Conservation (phyloP, 2,329 filamentous ascomycete species). For the Phaeomoniella chlamydospora region DNA sequence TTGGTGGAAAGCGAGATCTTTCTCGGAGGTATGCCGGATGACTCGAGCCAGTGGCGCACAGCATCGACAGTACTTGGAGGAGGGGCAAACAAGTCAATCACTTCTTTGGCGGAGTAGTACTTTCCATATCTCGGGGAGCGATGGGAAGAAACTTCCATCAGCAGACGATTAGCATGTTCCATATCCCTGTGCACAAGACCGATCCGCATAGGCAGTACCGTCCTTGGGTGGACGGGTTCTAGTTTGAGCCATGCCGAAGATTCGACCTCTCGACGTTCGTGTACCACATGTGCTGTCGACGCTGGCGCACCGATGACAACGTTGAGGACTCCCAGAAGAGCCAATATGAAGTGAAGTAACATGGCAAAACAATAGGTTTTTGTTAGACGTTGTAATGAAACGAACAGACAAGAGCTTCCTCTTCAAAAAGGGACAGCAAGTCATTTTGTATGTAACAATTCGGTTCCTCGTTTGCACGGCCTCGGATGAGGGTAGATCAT, state of each 20-base stretch:
- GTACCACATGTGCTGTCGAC: constrained; percentile 13
- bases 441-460: neutral
- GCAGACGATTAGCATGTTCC: constrained; percentile 14
- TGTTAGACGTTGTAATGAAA: neutral
- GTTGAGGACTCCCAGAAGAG: constrained; percentile 9
- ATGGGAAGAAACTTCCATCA: constrained; percentile 21
- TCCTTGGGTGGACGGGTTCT: constrained; percentile 10
- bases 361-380: neutral
- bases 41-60: constrained; percentile 16
- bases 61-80: constrained; percentile 13
- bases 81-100: constrained; percentile 21
- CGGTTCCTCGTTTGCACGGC: neutral
- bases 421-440: neutral
- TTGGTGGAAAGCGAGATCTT: constrained; percentile 16
- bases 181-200: constrained; percentile 5
- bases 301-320: constrained; percentile 12
- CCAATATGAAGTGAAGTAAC: neutral
- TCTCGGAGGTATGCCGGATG: constrained; percentile 11
- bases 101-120: constrained; percentile 16
- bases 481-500: neutral
- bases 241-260: constrained; percentile 14
- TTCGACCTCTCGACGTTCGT: constrained; percentile 16
- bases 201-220: constrained; percentile 9
- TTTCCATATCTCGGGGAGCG: constrained; percentile 20
- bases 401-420: neutral